Base-by-base conservation (phyloP, 2,329 filamentous ascomycete genomes). In the Cercospora citrullina region DNA sequence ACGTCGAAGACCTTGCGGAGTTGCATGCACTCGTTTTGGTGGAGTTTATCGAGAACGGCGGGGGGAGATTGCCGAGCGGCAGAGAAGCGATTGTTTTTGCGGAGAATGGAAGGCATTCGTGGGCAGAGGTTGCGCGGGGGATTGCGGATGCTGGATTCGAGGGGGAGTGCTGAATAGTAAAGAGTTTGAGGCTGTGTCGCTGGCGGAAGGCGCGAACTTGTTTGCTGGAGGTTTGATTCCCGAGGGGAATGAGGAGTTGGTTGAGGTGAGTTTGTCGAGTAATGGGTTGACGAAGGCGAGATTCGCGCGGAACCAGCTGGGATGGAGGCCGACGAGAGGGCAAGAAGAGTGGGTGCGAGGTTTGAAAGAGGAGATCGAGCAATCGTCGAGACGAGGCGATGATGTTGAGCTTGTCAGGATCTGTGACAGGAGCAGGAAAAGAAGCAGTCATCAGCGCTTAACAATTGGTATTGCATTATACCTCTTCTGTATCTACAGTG, bases 401-500 rank as follows among this genome's bases (percentile, higher is more conserved):
- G 31, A 36, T 36, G 31, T 36, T 42, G 16, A 48, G 9, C 18
- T 48, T 12, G 42, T 48, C n/a, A 10, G 9, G n/a, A 48, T 48
- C 42, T 48, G 42, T 14, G 42, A 48, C 18, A 3, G n/a, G 42
- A 48, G 18, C 5, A 23, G 45, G 5, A 6, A 14, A 51, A 51
- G 21, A 6, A 51, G 21, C 26, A n/a, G 10, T 55, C 23, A 28
- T 55, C 14, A 28, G 23, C 23, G 23, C 23, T 55, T 55, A 26
- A 62, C 21, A 31, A 30, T 48, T 8, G 7, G 28, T 30, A 14
- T 31, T 59, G 23, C 59, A 45, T 42, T 71, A 75, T 58, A 72
- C 72, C 48, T 70, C 69, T 48, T 68, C 74, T 61, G 88, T 87
- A 59, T 89, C 87, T 0, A 76, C 84, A 14, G 82, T 83, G 30